These are phyloP conservation scores for Dissophora globulifera DNA, from an alignment of 192 early-diverging fungal genomes.

Conservation along the genomic window DNA sequence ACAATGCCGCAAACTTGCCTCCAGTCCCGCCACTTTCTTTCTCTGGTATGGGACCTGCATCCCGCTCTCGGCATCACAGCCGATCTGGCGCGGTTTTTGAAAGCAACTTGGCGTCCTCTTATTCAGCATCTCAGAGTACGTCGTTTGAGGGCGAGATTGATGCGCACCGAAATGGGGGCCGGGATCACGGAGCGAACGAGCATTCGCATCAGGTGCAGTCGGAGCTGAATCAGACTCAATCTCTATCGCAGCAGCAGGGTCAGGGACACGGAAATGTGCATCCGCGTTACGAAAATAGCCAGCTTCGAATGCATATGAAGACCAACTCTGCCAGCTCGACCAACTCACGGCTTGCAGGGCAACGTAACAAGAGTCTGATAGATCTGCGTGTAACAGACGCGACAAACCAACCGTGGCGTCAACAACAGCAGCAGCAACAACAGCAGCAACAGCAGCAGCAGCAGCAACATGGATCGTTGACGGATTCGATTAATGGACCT, in stretches of 20 bases:
- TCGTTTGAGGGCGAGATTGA: constrained; percentile 11
- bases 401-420: constrained; percentile 41
- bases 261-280: too few relatives aligned
- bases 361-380: constrained; percentile 48
- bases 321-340: not conserved
- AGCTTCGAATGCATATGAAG: constrained; percentile 23
- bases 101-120: not conserved
- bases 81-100: constrained; percentile 38
- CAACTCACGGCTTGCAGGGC: constrained; percentile 19
- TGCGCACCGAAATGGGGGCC: too few relatives aligned
- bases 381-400: constrained; percentile 32
- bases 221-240: constrained; percentile 1
- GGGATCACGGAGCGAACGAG: too few relatives aligned
- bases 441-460: too few relatives aligned
- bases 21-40: constrained; percentile 20
- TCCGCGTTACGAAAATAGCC: constrained; percentile 37
- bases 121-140: not conserved
- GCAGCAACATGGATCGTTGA: too few relatives aligned
- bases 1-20: constrained; percentile 12
- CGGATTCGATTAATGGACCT: not conserved
- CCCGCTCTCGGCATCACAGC: constrained; percentile 45
- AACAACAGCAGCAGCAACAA: not conserved
- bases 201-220: too few relatives aligned
- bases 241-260: constrained; percentile 1
- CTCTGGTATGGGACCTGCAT: constrained; percentile 5